phyloP scores from a whole-genome alignment of 495 filamentous ascomycete genomes.

The Hypoxylon lienhwacheense region DNA sequence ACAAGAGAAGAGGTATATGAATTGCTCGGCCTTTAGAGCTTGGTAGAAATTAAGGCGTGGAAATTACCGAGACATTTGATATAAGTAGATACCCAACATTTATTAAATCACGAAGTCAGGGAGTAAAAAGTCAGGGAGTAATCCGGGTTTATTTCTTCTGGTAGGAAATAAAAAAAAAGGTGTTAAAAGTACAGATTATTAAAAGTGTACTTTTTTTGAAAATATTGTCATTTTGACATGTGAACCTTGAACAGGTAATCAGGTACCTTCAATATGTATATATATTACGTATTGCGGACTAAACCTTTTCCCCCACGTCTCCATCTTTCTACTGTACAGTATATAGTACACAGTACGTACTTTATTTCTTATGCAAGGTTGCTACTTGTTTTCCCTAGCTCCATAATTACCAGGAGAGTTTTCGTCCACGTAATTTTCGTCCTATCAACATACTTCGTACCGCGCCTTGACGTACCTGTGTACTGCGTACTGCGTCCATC shows the following conservation, averaged over 20 bases:
- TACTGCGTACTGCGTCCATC: too few relatives aligned
- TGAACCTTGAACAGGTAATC: too few relatives aligned
- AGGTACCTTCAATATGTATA: too few relatives aligned
- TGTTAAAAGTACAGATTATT: too few relatives aligned
- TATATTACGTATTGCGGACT: too few relatives aligned
- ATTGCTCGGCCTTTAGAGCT: not conserved
- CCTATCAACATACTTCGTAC: too few relatives aligned
- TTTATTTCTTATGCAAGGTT: too few relatives aligned
- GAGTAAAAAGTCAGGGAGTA: not conserved
- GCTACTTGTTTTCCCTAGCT: not conserved
- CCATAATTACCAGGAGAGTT: slow-evolving; percentile 4
- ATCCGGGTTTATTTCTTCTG: too few relatives aligned
- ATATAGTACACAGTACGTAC: too few relatives aligned
- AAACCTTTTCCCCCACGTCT: slow-evolving; percentile 1
- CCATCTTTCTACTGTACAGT: too few relatives aligned
- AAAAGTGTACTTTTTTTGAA: not conserved
- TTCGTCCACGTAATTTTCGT: too few relatives aligned
- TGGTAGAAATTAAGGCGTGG: slow-evolving; percentile 1
- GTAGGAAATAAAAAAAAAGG: too few relatives aligned
- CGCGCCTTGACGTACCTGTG: not conserved
- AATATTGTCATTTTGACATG: slow-evolving; percentile 26
- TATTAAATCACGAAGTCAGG: not conserved
- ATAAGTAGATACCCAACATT: not conserved
- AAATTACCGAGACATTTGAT: slow-evolving; percentile 25
- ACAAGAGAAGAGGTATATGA: slow-evolving; percentile 2